These are phyloP conservation scores for Colletotrichum sublineola DNA, from an alignment of 2,329 filamentous ascomycete species.

Conservation along the genomic window DNA sequence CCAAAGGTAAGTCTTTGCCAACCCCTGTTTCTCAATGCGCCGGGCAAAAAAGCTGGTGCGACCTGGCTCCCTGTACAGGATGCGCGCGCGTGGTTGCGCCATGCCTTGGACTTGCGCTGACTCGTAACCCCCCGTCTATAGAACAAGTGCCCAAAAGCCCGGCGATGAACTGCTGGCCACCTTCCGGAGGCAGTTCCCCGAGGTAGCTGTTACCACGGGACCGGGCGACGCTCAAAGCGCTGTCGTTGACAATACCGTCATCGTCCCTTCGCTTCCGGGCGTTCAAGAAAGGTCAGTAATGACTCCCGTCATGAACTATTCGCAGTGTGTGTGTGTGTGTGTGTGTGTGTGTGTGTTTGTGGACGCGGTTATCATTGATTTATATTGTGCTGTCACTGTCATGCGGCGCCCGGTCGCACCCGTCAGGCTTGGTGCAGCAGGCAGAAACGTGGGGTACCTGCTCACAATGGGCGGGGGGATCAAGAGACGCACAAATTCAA, in stretches of 20 bases:
- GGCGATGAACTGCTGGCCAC: constrained; percentile 85
- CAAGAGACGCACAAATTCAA: constrained; percentile 10
- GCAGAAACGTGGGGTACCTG: constrained; percentile 35
- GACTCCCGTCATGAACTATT: background rate
- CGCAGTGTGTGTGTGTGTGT: background rate
- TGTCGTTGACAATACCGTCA: constrained; percentile 49
- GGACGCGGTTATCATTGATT: background rate
- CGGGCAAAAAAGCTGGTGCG: constrained; percentile 33
- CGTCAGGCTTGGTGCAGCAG: constrained; percentile 23
- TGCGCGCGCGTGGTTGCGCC: constrained; percentile 28
- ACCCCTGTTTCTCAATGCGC: constrained; percentile 31
- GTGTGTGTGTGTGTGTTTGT: background rate
- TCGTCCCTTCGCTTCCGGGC: constrained; percentile 26
- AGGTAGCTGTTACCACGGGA: constrained; percentile 70
- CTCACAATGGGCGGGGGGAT: constrained; percentile 12
- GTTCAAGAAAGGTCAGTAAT: constrained; percentile 39
- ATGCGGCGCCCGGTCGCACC: constrained; percentile 11
- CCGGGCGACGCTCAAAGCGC: constrained; percentile 54
- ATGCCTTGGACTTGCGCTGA: constrained; percentile 31
- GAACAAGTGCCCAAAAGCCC: constrained; percentile 86
- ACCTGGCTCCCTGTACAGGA: constrained; percentile 30
- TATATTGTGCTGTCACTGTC: constrained; percentile 9
- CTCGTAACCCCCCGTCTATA: constrained; percentile 50
- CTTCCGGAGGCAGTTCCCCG: constrained; percentile 87
- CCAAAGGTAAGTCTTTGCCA: constrained; percentile 49